Conservation (phyloP, 768 basidiomycete species). For the Rhodotorula graminis region DNA sequence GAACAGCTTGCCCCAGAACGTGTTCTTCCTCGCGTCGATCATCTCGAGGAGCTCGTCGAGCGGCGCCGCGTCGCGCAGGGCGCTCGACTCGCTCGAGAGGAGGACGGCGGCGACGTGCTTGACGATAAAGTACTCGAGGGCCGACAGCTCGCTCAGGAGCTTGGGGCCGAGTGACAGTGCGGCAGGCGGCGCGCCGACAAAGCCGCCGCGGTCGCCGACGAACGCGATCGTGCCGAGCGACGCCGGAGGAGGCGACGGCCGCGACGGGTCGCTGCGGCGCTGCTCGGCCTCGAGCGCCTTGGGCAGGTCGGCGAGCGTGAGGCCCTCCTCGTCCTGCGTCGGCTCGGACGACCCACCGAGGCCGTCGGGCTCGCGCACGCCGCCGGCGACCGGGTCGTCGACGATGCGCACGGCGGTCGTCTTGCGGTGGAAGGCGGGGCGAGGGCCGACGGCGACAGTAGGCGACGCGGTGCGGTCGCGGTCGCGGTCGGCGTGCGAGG, state of each 20-base stretch:
- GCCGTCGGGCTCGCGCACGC: constrained; percentile 1
- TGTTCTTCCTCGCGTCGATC: constrained; percentile 84
- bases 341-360: constrained; percentile 45
- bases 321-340: constrained; percentile 62
- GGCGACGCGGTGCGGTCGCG: background rate
- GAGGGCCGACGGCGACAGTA: constrained; percentile 38
- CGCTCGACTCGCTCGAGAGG: constrained; percentile 60
- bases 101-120: constrained; percentile 83
- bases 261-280: constrained; percentile 56
- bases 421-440: constrained; percentile 23
- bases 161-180: constrained; percentile 51
- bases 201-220: no score
- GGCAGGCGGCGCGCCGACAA: background rate
- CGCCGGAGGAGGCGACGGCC: constrained; percentile 59
- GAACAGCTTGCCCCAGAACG: constrained; percentile 94
- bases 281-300: constrained; percentile 87
- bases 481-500: background rate
- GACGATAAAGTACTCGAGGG: constrained; percentile 81
- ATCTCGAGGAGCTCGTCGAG: constrained; percentile 89
- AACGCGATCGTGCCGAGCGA: no score
- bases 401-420: constrained; percentile 37
- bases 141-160: constrained; percentile 74
- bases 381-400: constrained; percentile 45
- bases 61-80: constrained; percentile 59
- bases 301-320: constrained; percentile 91